Evolutionary conservation across 257 asterid genomes (phyloP).

Genomic region (Nicotiana paniculata): DNA sequence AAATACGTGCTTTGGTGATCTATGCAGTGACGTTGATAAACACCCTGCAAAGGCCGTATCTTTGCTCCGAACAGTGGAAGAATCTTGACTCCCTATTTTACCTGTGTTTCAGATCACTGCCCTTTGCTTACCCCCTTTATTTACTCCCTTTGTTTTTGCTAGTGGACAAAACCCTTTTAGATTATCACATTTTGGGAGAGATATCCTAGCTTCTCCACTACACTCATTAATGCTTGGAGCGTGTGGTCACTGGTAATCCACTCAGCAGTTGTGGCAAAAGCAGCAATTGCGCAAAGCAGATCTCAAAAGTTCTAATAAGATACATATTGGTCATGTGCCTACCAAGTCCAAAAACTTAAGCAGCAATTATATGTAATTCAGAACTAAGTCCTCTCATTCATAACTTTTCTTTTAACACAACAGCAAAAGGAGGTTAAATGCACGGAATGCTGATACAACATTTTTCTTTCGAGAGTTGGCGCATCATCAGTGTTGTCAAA

Average conservation of each 20-base stretch:
- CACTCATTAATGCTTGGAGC: background rate
- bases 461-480: background rate
- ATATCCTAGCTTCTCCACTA: background rate
- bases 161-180: background rate
- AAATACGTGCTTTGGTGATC: background rate
- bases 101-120: too few species aligned
- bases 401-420: background rate
- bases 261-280: background rate
- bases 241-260: background rate
- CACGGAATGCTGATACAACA: background rate
- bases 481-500: background rate
- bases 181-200: background rate
- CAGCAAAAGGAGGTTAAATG: background rate
- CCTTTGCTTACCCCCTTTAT: too few species aligned
- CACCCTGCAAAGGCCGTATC: background rate
- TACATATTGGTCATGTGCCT: background rate
- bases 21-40: background rate
- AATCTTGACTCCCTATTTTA: background rate
- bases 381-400: background rate
- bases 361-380: background rate
- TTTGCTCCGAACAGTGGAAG: background rate
- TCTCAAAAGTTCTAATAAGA: background rate
- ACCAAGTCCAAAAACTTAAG: background rate
- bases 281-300: background rate
- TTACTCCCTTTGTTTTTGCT: too few species aligned